Base-by-base conservation (phyloP, 2,329 filamentous ascomycete species). In the Monosporascus sp. region DNA sequence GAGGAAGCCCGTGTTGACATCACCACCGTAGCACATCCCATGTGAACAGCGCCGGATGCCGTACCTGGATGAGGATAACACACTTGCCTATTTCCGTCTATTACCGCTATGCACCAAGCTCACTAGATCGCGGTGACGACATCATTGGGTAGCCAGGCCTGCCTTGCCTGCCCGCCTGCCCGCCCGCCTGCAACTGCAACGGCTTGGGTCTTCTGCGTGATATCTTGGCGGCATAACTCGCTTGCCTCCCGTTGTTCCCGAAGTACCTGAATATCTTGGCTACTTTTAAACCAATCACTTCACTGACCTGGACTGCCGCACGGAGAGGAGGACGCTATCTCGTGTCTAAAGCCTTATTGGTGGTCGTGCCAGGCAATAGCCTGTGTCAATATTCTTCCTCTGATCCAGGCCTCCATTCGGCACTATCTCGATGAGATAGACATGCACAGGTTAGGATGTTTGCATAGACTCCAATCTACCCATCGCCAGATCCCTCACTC, bases 181-280 rank as follows among this genome's bases (percentile, higher is more conserved):
- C 43, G 24, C 17, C 24, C 15, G 43, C 24, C 5, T 45, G 22
- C 43, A 27, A 27, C 22, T 46, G 43, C 15, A 46, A 27, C 22
- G 14, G 43, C 43, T 46, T 46, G 22, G 11, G 20, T 46, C 14
- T 2, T 17, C 43, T 46, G 14, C 20, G 22, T 46, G 43, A 6
- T 27, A 6, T 24, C 43, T 45, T 46, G 43, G 43, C 43, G 2
- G 43, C 22, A 2, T 46, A 24, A 35, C 5, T 24, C n/a, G 14
- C 43, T 46, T 22, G 22, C n/a, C 57, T 59, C 60, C 60, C 60
- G 58, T 59, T 57, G 53, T 59, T 48, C 57, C 58, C 59, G 55
- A 52, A 54, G 60, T 63, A 52, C 63, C 61, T 65, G 59, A 63
- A 64, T 61, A 65, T 66, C 63, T 60, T 61, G 56, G 48, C 59